Conservation (phyloP, 2,329 filamentous ascomycete genomes). For the Eutypa lata region DNA sequence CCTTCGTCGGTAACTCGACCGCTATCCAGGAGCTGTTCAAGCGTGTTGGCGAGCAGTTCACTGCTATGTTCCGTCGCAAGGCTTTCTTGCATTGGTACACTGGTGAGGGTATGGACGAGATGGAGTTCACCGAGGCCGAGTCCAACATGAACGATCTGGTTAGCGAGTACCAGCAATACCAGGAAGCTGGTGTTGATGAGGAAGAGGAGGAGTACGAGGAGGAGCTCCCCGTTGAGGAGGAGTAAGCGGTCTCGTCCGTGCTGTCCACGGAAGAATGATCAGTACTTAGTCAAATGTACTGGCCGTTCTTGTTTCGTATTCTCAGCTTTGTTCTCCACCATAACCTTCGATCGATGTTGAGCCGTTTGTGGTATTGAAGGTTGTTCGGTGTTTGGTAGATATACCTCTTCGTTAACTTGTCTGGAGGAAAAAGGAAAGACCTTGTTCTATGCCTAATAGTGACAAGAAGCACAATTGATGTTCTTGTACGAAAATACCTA, state of each 20-base stretch:
- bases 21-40: conserved; percentile 99
- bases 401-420: conserved; percentile 28
- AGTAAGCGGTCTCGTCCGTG: conserved; percentile 36
- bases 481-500: conserved; percentile 27
- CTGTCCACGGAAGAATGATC: conserved; percentile 9
- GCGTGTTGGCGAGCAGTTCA: conserved; percentile 99
- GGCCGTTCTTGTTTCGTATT: conserved; percentile 18
- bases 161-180: conserved; percentile 99
- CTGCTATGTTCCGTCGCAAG: conserved; percentile 99
- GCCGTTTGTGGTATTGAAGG: conserved; percentile 20
- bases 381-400: conserved; percentile 27
- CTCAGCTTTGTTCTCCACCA: conserved; percentile 21
- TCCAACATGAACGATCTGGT: conserved; percentile 99
- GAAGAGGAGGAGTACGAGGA: conserved; percentile 95
- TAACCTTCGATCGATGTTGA: conserved; percentile 22
- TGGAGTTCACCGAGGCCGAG: conserved; percentile 99
- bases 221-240: conserved; percentile 74
- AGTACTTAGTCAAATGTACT: conserved; percentile 12
- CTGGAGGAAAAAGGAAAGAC: conserved; percentile 21
- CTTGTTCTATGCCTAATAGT: conserved; percentile 29
- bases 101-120: conserved; percentile 99
- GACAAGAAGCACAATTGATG: conserved; percentile 29
- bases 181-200: conserved; percentile 96
- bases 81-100: conserved; percentile 99
- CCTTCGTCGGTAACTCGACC: conserved; percentile 98